Evolutionary conservation across 2,329 filamentous ascomycete genomes (phyloP), one percentile per base, ranked within the genome.

Genomic region (Trichoderma endophyticum): DNA sequence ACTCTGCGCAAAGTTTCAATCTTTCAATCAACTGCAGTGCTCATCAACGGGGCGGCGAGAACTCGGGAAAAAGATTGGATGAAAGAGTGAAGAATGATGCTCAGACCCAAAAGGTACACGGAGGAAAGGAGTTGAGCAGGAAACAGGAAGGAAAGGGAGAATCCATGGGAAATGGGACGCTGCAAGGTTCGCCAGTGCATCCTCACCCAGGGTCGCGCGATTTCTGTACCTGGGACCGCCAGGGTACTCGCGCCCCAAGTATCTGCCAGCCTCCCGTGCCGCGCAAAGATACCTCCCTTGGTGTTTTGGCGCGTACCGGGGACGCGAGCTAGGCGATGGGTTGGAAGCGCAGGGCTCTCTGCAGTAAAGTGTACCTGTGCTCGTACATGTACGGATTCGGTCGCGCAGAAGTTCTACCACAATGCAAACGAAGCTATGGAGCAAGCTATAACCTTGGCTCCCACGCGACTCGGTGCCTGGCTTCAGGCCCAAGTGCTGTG

Each of bases 341-440:
- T 36, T 34, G 28, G 48, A 59, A 65, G 60, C 61, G 26, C 68
- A 56, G 62, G 60, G 67, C 67, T 51, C 57, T 51, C 57, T 51
- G 67, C 56, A 67, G 48, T 51, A 51, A 51, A 21, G 6, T 36
- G 34, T 36, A 36, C 34, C 34, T 15, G 34, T n/a, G n/a, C 9
- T n/a, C 9, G 57, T 21, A 21, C 12, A 2, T 30, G n/a, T 15
- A 70, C 57, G 67, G 24, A 69, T 69, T 69, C 66, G 66, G 66
- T 36, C 56, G 28, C 43, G 63, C 63, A 69, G n/a, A 62, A 61
- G 39, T 51, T 51, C 57, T 48, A 48, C 30, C 24, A 48, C 56
- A 61, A 69, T 69, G 56, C 56, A 69, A 69, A 69, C 56, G 36
- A 69, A 69, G 65, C 65, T 70, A 60, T 51, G 66, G 57, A 61